phyloP scores from a whole-genome alignment of 257 asterid genomes.

The Solanum sejunctum region DNA sequence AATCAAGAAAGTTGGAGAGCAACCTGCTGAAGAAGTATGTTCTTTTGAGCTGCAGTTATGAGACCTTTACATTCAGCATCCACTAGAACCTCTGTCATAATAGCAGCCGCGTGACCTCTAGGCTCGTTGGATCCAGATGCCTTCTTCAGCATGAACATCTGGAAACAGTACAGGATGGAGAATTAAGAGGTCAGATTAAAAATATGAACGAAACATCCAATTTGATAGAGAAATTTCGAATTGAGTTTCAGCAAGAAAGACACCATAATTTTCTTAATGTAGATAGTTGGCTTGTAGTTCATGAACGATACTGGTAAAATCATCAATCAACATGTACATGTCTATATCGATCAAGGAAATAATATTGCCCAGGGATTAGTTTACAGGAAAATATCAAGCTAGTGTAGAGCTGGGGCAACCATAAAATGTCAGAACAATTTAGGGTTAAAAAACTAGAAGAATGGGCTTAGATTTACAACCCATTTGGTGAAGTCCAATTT shows the following conservation, averaged over 20 bases:
- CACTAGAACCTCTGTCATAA: slow-evolving; percentile 71
- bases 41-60: slow-evolving; percentile 72
- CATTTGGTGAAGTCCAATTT: neutral
- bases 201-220: neutral
- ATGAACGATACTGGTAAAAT: neutral
- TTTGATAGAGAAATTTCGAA: neutral
- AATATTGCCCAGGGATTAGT: neutral
- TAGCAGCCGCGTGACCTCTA: slow-evolving; percentile 81
- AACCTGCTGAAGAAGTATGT: slow-evolving; percentile 59
- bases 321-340: neutral
- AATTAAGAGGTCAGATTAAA: neutral
- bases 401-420: neutral
- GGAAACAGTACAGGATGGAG: neutral
- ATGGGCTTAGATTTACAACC: neutral
- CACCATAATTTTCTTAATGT: neutral
- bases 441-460: neutral
- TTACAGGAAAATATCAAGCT: neutral
- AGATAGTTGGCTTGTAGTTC: neutral
- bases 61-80: slow-evolving; percentile 67
- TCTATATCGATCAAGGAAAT: neutral
- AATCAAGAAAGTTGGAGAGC: slow-evolving; percentile 69
- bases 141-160: slow-evolving; percentile 74
- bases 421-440: neutral
- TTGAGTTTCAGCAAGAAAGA: neutral
- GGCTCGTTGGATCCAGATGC: slow-evolving; percentile 54